phyloP scores from a whole-genome alignment of 768 basidiomycete genomes.

The Lentinula boryana region DNA sequence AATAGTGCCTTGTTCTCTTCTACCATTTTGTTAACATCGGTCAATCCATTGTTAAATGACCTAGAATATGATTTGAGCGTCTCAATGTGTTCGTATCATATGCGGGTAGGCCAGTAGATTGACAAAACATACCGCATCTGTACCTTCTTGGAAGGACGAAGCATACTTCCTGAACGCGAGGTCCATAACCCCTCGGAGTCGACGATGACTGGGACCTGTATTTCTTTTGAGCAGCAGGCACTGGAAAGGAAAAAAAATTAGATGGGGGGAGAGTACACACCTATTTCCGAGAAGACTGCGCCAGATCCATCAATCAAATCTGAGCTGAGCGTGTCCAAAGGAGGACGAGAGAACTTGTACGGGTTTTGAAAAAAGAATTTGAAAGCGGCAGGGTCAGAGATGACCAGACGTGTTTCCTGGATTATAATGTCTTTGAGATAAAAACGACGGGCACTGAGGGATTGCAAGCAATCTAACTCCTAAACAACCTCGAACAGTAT shows the following conservation, averaged over 20 bases:
- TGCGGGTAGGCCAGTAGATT: too few species aligned
- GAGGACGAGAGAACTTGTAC: neutral
- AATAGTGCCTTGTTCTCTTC: neutral
- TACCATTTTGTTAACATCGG: neutral
- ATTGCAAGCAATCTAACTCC: neutral
- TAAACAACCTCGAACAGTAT: neutral
- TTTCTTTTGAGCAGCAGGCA: too few species aligned
- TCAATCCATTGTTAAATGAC: neutral
- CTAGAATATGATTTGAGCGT: neutral
- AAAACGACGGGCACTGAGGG: neutral
- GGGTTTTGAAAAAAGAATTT: neutral
- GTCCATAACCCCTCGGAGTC: neutral
- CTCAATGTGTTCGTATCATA: too few species aligned
- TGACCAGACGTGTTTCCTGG: neutral
- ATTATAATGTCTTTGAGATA: neutral
- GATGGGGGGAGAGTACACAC: too few species aligned
- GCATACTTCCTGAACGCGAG: too few species aligned
- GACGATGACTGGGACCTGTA: too few species aligned
- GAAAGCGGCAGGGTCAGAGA: neutral
- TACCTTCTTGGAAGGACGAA: neutral
- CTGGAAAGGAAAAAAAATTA: too few species aligned
- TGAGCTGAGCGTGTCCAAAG: neutral
- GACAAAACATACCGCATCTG: neutral
- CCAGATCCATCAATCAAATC: neutral
- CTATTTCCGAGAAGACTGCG: too few species aligned